Percentiles rank a stretch among this genome's conserved stretches.
These are phyloP conservation scores for Aspergillus floridensis DNA, from an alignment of 2,329 filamentous ascomycete species.

Conservation along the genomic window DNA sequence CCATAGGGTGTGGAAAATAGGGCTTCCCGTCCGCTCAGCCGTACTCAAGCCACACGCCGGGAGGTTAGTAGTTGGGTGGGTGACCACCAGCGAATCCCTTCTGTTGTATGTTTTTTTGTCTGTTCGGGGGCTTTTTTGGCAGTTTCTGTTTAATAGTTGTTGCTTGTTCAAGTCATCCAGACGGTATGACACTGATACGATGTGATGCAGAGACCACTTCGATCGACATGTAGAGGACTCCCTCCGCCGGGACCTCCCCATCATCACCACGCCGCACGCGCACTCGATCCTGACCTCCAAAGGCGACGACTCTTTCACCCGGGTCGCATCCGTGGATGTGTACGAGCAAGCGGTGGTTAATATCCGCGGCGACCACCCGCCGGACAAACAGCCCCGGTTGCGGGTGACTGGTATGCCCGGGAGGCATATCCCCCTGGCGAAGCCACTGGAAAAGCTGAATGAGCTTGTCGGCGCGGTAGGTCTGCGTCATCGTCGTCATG, in stretches of 20 bases:
- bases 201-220: conserved; percentile 48
- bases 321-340: conserved; percentile 55
- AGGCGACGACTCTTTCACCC: conserved; percentile 52
- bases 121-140: background rate
- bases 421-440: conserved; percentile 56
- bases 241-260: conserved; percentile 55
- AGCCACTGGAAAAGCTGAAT: conserved; percentile 44
- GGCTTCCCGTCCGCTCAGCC: background rate
- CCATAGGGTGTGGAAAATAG: background rate
- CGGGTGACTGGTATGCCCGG: conserved; percentile 64
- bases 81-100: background rate
- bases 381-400: conserved; percentile 42
- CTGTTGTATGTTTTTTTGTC: background rate
- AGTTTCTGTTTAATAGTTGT: background rate
- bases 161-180: background rate
- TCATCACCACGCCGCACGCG: conserved; percentile 64
- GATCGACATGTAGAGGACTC: conserved; percentile 53
- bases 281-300: conserved; percentile 50
- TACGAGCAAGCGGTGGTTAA: conserved; percentile 54
- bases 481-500: conserved; percentile 10
- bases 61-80: background rate
- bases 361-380: conserved; percentile 24
- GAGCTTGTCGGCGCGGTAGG: conserved; percentile 47
- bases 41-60: background rate
- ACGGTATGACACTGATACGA: background rate